Evolutionary conservation across 1,284 basidiomycete species (phyloP).

Genomic region (Violaceomyces palustris): DNA sequence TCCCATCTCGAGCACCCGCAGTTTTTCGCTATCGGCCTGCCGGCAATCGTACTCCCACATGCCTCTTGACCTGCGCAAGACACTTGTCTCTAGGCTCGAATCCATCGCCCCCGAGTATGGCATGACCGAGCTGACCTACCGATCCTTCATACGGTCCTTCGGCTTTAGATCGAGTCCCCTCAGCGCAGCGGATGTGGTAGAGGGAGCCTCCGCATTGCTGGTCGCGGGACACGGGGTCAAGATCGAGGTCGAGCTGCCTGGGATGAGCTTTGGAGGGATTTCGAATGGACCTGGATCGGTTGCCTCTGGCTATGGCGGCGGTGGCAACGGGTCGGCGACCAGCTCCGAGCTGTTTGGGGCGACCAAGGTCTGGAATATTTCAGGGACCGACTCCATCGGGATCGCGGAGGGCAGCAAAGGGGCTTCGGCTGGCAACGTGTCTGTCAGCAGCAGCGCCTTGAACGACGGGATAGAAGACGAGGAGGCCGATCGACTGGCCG

Average conservation of each 20-base stretch:
- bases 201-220: slow-evolving; percentile 78
- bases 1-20: no score
- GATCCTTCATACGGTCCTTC: slow-evolving; percentile 83
- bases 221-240: slow-evolving; percentile 85
- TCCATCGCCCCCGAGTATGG: slow-evolving; percentile 92
- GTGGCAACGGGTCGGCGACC: background rate
- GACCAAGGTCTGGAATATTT: slow-evolving; percentile 29
- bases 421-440: no score
- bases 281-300: no score
- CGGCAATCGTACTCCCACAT: slow-evolving; percentile 92
- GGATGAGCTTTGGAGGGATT: slow-evolving; percentile 28
- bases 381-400: background rate
- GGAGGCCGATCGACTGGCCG: slow-evolving; percentile 8
- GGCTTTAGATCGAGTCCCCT: slow-evolving; percentile 82
- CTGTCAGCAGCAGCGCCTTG: no score
- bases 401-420: no score
- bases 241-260: slow-evolving; percentile 66
- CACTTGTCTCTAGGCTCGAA: slow-evolving; percentile 76
- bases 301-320: slow-evolving; percentile 5
- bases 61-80: slow-evolving; percentile 85
- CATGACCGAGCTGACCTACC: slow-evolving; percentile 86
- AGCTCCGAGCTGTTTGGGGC: slow-evolving; percentile 32
- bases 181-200: slow-evolving; percentile 87
- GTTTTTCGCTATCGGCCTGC: slow-evolving; percentile 82
- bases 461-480: no score